Percentiles rank a stretch among this genome's conserved stretches.
These are phyloP conservation scores for Mortierella sp. DNA, from an alignment of 371 early-diverging fungal genomes.

Conservation along the genomic window DNA sequence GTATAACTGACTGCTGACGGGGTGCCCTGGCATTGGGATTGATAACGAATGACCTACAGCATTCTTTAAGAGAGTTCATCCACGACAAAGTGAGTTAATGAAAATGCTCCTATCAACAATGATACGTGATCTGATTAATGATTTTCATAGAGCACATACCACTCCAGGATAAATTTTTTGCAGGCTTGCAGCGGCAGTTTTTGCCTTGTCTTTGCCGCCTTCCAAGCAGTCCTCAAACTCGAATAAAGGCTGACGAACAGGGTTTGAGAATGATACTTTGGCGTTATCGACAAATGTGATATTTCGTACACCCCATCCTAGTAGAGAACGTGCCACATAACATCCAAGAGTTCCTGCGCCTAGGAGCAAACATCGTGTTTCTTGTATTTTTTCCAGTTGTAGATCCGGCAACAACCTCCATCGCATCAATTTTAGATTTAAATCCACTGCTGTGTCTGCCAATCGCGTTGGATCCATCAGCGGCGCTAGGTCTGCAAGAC, in stretches of 20 bases:
- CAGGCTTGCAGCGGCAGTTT: conserved; percentile 84
- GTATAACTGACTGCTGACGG: conserved; percentile 58
- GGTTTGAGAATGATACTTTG: conserved; percentile 94
- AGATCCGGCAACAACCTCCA: conserved; percentile 93
- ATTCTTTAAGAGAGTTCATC: conserved; percentile 56
- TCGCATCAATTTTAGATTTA: conserved; percentile 96
- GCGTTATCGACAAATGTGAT: conserved; percentile 96
- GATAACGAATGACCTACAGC: conserved; percentile 75
- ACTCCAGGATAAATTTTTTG: conserved; percentile 84
- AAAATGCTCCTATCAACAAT: too few relatives aligned
- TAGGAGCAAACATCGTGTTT: conserved; percentile 84
- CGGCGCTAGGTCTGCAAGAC: conserved; percentile 86
- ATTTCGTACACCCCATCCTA: conserved; percentile 94
- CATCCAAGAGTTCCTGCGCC: conserved; percentile 98
- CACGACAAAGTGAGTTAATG: too few relatives aligned
- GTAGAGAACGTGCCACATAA: conserved; percentile 86
- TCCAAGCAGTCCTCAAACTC: conserved; percentile 87
- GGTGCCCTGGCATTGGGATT: conserved; percentile 98
- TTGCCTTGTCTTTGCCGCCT: conserved; percentile 90
- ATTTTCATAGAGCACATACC: conserved; percentile 56
- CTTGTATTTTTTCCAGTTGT: conserved; percentile 83
- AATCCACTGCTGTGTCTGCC: conserved; percentile 89
- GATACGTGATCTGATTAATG: neutral
- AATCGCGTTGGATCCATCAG: conserved; percentile 67
- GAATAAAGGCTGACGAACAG: conserved; percentile 94